phyloP scores from a whole-genome alignment of 176 grass and related monocot genomes.

The Sorghum bicolor region DNA sequence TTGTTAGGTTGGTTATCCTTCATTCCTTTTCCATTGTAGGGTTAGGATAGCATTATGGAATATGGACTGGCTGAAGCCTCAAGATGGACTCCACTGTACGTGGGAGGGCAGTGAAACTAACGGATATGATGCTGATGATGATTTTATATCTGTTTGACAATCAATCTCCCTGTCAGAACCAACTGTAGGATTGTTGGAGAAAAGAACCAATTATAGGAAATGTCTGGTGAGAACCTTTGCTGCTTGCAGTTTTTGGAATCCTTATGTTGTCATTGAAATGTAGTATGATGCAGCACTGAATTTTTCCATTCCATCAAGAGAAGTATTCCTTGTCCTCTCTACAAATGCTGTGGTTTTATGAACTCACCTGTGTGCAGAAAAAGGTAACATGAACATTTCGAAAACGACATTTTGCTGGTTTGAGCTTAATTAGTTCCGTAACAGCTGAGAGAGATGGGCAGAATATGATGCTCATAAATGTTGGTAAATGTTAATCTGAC shows the following conservation, averaged over 20 bases:
- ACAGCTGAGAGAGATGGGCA: not conserved
- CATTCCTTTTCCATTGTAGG: not conserved
- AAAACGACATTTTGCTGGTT: not conserved
- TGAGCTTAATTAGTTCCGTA: not conserved
- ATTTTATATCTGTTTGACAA: not conserved
- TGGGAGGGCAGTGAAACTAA: not conserved
- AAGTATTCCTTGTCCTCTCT: not conserved
- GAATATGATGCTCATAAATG: not conserved
- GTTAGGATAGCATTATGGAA: not conserved
- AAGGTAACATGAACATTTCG: not conserved
- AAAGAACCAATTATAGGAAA: not conserved
- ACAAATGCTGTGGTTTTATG: not conserved
- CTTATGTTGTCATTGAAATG: not conserved
- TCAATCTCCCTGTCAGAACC: not conserved
- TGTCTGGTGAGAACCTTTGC: not conserved
- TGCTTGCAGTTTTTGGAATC: not conserved
- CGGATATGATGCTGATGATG: not conserved
- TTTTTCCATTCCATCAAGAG: not conserved
- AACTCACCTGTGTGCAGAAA: not conserved
- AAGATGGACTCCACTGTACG: not conserved
- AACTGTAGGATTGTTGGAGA: not conserved
- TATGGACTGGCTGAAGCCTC: not conserved
- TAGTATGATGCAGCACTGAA: not conserved
- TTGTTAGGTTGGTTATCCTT: constrained; percentile 12
- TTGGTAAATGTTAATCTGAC: not conserved